phyloP scores from a whole-genome alignment of 2,329 filamentous ascomycete genomes.

The Macroventuria anomochaeta region DNA sequence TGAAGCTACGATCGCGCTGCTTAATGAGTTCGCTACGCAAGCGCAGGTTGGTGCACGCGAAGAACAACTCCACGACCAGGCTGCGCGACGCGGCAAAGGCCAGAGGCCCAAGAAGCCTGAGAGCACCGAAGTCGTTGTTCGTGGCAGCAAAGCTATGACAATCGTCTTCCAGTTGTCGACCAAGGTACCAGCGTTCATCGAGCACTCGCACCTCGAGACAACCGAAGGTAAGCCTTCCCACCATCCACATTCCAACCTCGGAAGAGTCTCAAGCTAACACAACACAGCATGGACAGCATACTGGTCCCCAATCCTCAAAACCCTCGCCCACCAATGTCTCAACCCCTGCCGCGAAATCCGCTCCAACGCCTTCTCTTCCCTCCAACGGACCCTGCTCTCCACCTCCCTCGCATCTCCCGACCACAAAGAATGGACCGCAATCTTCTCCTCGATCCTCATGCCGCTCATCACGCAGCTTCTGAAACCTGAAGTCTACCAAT shows the following conservation, averaged over 20 bases:
- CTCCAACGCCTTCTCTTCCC: slow-evolving; percentile 81
- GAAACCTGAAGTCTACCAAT: slow-evolving; percentile 93
- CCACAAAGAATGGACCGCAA: slow-evolving; percentile 91
- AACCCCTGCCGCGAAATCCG: slow-evolving; percentile 94
- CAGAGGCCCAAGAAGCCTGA: slow-evolving; percentile 59
- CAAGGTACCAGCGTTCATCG: slow-evolving; percentile 84
- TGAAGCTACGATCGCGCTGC: slow-evolving; percentile 79
- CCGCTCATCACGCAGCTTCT: slow-evolving; percentile 85
- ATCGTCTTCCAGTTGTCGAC: slow-evolving; percentile 82
- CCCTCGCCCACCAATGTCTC: slow-evolving; percentile 85
- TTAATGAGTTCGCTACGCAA: slow-evolving; percentile 88
- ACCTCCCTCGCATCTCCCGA: slow-evolving; percentile 82
- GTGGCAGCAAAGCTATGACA: slow-evolving; percentile 80
- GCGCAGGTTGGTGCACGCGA: slow-evolving; percentile 74
- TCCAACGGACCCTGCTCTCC: slow-evolving; percentile 86
- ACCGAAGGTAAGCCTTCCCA: slow-evolving; percentile 68
- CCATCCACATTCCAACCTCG: not conserved
- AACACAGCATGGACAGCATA: slow-evolving; percentile 88
- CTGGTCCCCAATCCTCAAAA: slow-evolving; percentile 93
- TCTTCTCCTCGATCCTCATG: slow-evolving; percentile 93
- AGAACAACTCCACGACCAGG: slow-evolving; percentile 71
- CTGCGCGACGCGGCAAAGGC: slow-evolving; percentile 59
- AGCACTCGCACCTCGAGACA: slow-evolving; percentile 89
- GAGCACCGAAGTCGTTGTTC: slow-evolving; percentile 74
- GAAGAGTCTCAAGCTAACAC: not conserved